Evolutionary conservation across 208 protist species (phyloP), one percentile per base, ranked within the genome.

Genomic region (Wallacemonas sp.): DNA sequence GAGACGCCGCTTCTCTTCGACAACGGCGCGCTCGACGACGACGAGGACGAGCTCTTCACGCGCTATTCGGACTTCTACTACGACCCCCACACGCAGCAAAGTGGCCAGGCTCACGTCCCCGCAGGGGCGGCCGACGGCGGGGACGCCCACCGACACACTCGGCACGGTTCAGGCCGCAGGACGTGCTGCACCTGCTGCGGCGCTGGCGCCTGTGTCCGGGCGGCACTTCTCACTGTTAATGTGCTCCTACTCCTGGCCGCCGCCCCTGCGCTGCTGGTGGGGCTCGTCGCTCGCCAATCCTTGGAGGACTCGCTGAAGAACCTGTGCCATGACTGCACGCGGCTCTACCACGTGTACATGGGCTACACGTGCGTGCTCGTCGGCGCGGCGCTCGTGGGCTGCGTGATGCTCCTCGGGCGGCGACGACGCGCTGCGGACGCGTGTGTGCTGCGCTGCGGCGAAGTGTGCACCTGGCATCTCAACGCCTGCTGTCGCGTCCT

Each of bases 221-320:
- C 23, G 7, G 44, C 67, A 4, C 28, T 75, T 12, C 72, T 75
- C 45, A n/a, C 55, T 11, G 66, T 73, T 18, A 80, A 80, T 46
- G 28, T 44, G 11, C 32, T 75, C 1, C 23, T 80, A 28, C 72
- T 65, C 2, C 61, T 52, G 3, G 54, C 26, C 3, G 59, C 74
- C 1, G 16, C 66, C 16, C 49, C 49, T 2, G 74, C 65, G 14
- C 57, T 80, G 20, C 31, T 68, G 22, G 48, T 80, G 31, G 74
- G 57, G 16, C 23, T 80, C 7, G 48, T 71, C n/a, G 64, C 61
- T 3, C 57, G 61, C 20, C 28, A 67, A 18, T 42, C 49, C 2
- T 42, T 74, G 14, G 61, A 73, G 18, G 16, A 18, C 8, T 55
- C 63, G 3, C 41, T 75, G 25, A 38, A 57, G 3, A 50, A 67